Conservation (phyloP, 495 filamentous ascomycete species). For the Penicillium crystallinum region DNA sequence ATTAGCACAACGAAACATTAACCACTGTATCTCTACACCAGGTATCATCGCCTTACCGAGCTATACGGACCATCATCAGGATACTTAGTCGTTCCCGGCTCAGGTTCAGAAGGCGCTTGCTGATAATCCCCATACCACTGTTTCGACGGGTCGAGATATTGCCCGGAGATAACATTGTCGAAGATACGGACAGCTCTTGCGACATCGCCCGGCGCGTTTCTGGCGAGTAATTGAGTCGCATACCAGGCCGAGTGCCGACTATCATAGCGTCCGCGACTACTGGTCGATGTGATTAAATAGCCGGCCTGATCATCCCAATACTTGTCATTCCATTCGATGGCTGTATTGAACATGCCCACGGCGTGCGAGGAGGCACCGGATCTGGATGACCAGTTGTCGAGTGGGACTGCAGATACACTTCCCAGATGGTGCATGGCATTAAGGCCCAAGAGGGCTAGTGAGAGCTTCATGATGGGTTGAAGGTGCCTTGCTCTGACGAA, state of each 20-base stretch:
- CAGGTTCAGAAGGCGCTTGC: slow-evolving; percentile 33
- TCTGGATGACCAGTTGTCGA: background rate
- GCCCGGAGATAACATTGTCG: slow-evolving; percentile 33
- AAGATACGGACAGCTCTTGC: slow-evolving; percentile 32
- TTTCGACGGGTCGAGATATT: slow-evolving; percentile 29
- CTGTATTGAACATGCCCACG: slow-evolving; percentile 16
- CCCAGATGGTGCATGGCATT: background rate
- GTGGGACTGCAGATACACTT: background rate
- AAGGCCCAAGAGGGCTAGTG: background rate
- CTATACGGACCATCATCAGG: slow-evolving; percentile 16
- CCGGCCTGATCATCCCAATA: slow-evolving; percentile 16
- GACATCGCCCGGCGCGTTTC: slow-evolving; percentile 33
- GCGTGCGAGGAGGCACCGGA: slow-evolving; percentile 3
- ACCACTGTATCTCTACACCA: background rate
- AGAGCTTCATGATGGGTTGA: background rate
- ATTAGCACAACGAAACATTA: slow-evolving; percentile 17
- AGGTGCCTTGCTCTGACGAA: no score
- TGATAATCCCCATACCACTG: slow-evolving; percentile 41
- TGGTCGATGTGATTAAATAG: slow-evolving; percentile 11
- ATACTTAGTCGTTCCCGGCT: slow-evolving; percentile 32
- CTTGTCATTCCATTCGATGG: slow-evolving; percentile 19
- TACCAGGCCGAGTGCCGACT: slow-evolving; percentile 37
- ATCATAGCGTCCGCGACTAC: slow-evolving; percentile 20
- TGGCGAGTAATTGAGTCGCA: slow-evolving; percentile 32
- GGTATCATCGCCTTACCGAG: slow-evolving; percentile 5